A percentile compares a stretch with the other conserved stretches of the same genome.
These are phyloP conservation scores for Claviceps monticola DNA, from an alignment of 2,329 filamentous ascomycete genomes.

Conservation along the genomic window DNA sequence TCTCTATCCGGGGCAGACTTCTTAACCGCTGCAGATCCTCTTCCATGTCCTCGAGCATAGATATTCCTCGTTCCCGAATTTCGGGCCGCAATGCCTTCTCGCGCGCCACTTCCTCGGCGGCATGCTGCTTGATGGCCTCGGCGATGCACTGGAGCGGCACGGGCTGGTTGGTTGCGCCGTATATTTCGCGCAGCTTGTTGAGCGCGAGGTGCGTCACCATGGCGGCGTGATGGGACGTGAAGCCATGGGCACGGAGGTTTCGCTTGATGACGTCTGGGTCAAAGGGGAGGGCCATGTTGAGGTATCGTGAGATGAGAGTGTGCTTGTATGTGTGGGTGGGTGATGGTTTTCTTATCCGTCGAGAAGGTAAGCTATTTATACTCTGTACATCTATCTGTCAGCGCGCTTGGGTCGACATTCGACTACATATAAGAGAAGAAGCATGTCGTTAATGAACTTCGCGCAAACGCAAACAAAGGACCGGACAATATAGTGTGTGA, in stretches of 20 bases:
- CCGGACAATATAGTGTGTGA: background rate
- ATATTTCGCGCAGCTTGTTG: constrained; percentile 9
- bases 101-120: constrained; percentile 8
- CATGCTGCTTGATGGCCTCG: constrained; percentile 11
- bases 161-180: constrained; percentile 4
- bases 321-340: background rate
- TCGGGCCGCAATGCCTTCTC: constrained; percentile 2
- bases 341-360: background rate
- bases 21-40: constrained; percentile 4
- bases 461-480: background rate
- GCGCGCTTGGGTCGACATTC: too few relatives aligned
- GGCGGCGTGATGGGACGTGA: constrained; percentile 10
- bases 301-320: background rate
- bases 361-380: background rate
- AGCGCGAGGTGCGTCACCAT: constrained; percentile 12
- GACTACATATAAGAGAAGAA: too few relatives aligned
- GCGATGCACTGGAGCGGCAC: constrained; percentile 9
- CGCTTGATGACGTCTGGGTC: constrained; percentile 9
- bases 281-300: constrained; percentile 8
- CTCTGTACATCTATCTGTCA: too few relatives aligned
- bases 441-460: background rate
- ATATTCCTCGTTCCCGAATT: constrained; percentile 3
- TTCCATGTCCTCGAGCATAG: constrained; percentile 8
- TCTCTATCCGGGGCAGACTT: background rate
- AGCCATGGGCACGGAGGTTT: constrained; percentile 10